Percentiles rank a stretch among this genome's conserved stretches.
phyloP scores from a whole-genome alignment of 2,329 filamentous ascomycete species.

The Chalara sp. region DNA sequence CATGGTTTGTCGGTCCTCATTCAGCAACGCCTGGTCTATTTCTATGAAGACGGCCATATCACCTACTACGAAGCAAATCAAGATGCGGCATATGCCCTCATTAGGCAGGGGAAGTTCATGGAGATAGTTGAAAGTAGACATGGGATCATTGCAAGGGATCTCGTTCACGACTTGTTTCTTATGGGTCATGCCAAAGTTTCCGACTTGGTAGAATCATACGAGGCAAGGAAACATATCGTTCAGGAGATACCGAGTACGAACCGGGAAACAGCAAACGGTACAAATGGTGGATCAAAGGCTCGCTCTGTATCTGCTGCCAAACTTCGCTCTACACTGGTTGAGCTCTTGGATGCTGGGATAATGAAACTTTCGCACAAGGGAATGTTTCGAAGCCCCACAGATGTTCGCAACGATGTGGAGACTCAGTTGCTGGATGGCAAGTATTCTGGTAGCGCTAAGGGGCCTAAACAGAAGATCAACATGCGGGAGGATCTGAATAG shows the following conservation, averaged over 20 bases:
- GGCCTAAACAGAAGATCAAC: conserved; percentile 59
- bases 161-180: conserved; percentile 69
- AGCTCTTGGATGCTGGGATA: conserved; percentile 57
- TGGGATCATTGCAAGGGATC: conserved; percentile 64
- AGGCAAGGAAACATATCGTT: conserved; percentile 15
- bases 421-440: conserved; percentile 50
- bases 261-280: conserved; percentile 23
- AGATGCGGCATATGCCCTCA: conserved; percentile 71
- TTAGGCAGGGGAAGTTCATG: conserved; percentile 75
- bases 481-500: conserved; percentile 49
- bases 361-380: conserved; percentile 54
- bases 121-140: conserved; percentile 68
- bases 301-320: conserved; percentile 29
- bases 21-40: conserved; percentile 80
- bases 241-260: conserved; percentile 19
- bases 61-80: conserved; percentile 82
- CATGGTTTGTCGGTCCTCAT: conserved; percentile 78
- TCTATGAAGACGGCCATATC: conserved; percentile 49
- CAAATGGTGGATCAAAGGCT: conserved; percentile 6
- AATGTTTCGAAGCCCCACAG: conserved; percentile 55
- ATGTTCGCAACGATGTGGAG: conserved; percentile 54
- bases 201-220: conserved; percentile 61
- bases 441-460: conserved; percentile 47
- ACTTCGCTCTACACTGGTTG: conserved; percentile 33
- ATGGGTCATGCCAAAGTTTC: conserved; percentile 70